Base-by-base conservation (phyloP, 257 asterid species). In the Euphrasia confusa region DNA sequence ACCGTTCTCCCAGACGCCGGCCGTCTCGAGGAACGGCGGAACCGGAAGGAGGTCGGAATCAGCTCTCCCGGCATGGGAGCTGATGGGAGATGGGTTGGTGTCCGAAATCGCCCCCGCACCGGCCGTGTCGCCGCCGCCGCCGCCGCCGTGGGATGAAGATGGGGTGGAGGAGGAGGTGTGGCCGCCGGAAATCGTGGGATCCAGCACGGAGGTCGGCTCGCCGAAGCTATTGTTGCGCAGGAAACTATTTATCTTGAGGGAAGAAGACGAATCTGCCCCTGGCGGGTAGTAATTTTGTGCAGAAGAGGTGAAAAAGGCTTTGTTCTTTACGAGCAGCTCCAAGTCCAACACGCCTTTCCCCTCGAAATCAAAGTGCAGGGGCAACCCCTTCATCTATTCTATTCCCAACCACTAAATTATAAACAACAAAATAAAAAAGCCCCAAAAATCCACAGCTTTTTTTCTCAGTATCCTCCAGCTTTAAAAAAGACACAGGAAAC, bases 131-230 rank as follows among this genome's bases (percentile, higher is more conserved):
- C n/a, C n/a, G n/a, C n/a, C 81, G 45, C 58, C 58, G 79, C 84
- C 70, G 61, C 84, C 86, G 63, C 88, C 80, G 64, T 68, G 72
- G 75, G 93, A 81, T n/a, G 92, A 87, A 81, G 97, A 87, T 86
- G 80, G 95, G 63, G 95, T 87, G 74, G 95, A 85, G 64, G 98
- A 81, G 39, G 95, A 82, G 0, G 85, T 78, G 10, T 81, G 87
- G 60, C 93, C 75, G 74, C 92, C 84, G 3, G 82, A 78, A 71
- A 84, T 79, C 68, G 80, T 77, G 50, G 86, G 74, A 80, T 87
- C 96, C 91, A 90, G 93, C 44, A 90, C 97, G 79, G 96, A 85
- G 7, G 84, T 81, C 49, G 96, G 95, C 80, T 85, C 96, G 35
- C 72, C 60, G 69, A 68, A 71, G 55, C 77, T 68, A 42, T 26